phyloP scores from a whole-genome alignment of 345 rosid genomes.

The Isatis tinctoria region DNA sequence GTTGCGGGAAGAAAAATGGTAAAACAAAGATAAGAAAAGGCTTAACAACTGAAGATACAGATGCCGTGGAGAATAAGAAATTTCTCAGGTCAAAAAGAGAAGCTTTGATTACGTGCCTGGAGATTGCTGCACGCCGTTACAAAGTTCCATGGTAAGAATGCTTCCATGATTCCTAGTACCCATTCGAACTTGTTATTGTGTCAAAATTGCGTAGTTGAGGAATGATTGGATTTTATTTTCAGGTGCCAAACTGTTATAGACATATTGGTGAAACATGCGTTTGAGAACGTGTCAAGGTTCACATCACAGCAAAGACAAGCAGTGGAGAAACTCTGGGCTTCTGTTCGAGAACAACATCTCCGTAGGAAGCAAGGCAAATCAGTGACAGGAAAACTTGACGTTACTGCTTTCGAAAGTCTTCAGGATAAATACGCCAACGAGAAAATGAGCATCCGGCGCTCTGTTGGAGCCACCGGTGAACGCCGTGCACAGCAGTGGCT shows the following conservation, averaged over 20 bases:
- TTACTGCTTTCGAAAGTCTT: conserved; percentile 84
- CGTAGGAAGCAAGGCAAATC: conserved; percentile 95
- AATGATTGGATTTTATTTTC: conserved; percentile 12
- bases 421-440: conserved; percentile 83
- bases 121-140: conserved; percentile 89
- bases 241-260: conserved; percentile 99
- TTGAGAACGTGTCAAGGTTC: conserved; percentile 71
- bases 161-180: neutral
- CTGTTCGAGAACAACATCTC: conserved; percentile 72
- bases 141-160: conserved; percentile 67
- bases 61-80: conserved; percentile 49
- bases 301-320: conserved; percentile 81
- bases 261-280: conserved; percentile 93
- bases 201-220: neutral
- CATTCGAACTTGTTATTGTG: conserved; percentile 2
- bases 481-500: conserved; percentile 95
- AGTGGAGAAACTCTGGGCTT: conserved; percentile 79
- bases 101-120: conserved; percentile 79
- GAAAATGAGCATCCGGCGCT: conserved; percentile 78
- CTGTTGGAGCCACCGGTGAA: conserved; percentile 87
- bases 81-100: conserved; percentile 74
- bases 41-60: conserved; percentile 42
- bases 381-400: conserved; percentile 81
- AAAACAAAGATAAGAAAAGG: conserved; percentile 57
- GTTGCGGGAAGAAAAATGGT: conserved; percentile 52